Evolutionary conservation across 2,329 filamentous ascomycete species (phyloP).

Genomic region (Dothistroma pini): DNA sequence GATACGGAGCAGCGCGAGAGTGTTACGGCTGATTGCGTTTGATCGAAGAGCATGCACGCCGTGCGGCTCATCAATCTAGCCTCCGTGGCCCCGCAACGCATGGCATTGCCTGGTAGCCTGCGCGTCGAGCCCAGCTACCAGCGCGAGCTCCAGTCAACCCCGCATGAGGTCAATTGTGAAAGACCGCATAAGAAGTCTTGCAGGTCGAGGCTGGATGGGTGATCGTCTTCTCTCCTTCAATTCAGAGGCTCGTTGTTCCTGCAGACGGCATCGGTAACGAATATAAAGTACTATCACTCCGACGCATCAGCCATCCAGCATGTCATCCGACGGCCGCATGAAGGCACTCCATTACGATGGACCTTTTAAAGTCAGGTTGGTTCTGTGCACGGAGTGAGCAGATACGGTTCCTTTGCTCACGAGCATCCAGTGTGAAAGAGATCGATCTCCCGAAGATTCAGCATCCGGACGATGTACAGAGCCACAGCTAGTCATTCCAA

Average conservation of each 20-base stretch:
- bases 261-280: not conserved
- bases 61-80: not conserved
- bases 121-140: not conserved
- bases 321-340: constrained; percentile 41
- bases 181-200: not conserved
- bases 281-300: too few relatives aligned
- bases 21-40: not conserved
- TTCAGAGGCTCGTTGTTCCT: not conserved
- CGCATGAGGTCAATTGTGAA: constrained; percentile 10
- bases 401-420: not conserved
- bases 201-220: not conserved
- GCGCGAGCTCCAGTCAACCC: constrained; percentile 9
- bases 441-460: constrained; percentile 56
- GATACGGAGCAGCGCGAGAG: not conserved
- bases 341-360: constrained; percentile 62
- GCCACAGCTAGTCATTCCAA: not conserved
- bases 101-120: not conserved
- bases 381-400: not conserved
- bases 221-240: not conserved
- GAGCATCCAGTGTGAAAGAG: constrained; percentile 58
- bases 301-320: constrained; percentile 10
- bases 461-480: constrained; percentile 44
- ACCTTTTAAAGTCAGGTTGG: constrained; percentile 39
- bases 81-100: not conserved
- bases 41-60: not conserved